Percentiles rank a stretch among this genome's conserved stretches.
Evolutionary conservation across 345 rosid genomes (phyloP).

Genomic region (Lumnitzera racemosa): DNA sequence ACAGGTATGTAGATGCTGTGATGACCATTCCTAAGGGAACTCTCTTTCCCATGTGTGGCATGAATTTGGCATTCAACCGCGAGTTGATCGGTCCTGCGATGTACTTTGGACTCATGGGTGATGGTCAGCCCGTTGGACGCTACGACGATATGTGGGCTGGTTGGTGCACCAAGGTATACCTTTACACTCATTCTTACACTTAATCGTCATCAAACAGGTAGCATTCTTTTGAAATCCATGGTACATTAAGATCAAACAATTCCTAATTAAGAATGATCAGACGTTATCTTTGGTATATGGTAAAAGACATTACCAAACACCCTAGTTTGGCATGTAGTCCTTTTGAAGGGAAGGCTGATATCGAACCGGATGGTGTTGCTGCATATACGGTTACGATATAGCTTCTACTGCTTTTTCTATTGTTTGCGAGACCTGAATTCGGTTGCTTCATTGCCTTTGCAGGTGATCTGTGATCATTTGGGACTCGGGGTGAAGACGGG

Average conservation of each 20-base stretch:
- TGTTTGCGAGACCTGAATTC: not conserved
- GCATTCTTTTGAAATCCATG: too few species aligned
- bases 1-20: constrained; percentile 41
- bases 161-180: constrained; percentile 41
- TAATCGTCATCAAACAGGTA: too few species aligned
- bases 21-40: constrained; percentile 45
- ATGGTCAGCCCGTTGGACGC: constrained; percentile 48
- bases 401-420: not conserved
- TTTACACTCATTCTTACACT: not conserved
- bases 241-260: too few species aligned
- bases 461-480: constrained; percentile 42
- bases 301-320: too few species aligned
- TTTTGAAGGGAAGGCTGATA: not conserved
- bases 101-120: constrained; percentile 51
- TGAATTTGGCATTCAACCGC: constrained; percentile 42
- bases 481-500: constrained; percentile 43
- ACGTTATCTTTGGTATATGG: too few species aligned
- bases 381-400: not conserved
- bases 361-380: not conserved
- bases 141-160: constrained; percentile 52
- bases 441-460: not conserved
- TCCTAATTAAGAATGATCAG: too few species aligned
- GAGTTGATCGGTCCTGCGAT: constrained; percentile 45
- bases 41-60: constrained; percentile 44
- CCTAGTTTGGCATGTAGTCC: too few species aligned